phyloP scores from a whole-genome alignment of 208 protist genomes.

The Leptomonas pyrrhocoris region DNA sequence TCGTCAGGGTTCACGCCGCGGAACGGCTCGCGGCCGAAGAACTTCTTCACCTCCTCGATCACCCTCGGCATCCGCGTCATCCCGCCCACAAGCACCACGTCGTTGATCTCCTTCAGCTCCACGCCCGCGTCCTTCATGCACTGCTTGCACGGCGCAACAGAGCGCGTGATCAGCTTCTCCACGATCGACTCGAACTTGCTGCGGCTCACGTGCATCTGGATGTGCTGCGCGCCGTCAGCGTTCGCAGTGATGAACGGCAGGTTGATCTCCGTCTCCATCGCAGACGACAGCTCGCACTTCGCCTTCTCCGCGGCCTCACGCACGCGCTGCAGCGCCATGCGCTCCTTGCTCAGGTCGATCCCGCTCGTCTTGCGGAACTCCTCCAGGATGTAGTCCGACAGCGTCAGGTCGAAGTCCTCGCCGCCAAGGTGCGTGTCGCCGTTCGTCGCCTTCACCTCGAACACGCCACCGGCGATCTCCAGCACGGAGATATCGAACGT shows the following conservation, averaged over 20 bases:
- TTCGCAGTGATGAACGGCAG: constrained; percentile 96
- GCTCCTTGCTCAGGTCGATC: constrained; percentile 95
- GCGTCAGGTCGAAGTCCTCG: constrained; percentile 97
- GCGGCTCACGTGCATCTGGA: constrained; percentile 85
- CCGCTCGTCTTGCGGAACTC: constrained; percentile 94
- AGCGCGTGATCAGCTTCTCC: constrained; percentile 75
- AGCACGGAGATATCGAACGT: constrained; percentile 99
- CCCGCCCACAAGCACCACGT: constrained; percentile 97
- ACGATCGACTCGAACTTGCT: constrained; percentile 92
- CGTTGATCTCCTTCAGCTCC: constrained; percentile 89
- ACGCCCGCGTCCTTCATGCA: constrained; percentile 91
- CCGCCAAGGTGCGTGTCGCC: constrained; percentile 99
- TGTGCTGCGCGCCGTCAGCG: constrained; percentile 87
- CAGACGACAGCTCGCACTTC: constrained; percentile 97
- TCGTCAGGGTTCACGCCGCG: constrained; percentile 99
- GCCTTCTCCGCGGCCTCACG: constrained; percentile 97
- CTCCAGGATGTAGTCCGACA: constrained; percentile 88
- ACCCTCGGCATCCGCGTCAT: constrained; percentile 98
- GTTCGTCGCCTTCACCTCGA: constrained; percentile 98
- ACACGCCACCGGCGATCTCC: constrained; percentile 94
- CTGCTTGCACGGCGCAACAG: constrained; percentile 65
- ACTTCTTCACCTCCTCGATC: constrained; percentile 80
- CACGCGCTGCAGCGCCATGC: constrained; percentile 95
- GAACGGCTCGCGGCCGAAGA: constrained; percentile 95
- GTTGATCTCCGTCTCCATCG: constrained; percentile 91